phyloP scores from a whole-genome alignment of 371 early-diverging fungal species.

The Mortierella sp. region DNA sequence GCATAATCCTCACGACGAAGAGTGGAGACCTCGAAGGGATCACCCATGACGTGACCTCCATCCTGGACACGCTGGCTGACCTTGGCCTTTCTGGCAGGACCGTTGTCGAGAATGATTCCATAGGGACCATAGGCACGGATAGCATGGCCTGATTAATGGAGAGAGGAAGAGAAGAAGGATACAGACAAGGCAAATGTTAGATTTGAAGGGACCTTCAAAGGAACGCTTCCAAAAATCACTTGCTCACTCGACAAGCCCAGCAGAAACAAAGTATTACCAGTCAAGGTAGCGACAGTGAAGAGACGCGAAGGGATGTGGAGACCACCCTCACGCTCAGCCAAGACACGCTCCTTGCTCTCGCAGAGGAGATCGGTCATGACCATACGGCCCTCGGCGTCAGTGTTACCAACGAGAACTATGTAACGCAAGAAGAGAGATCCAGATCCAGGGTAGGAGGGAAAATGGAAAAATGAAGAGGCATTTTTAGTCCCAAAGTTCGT shows the following conservation, averaged over 20 bases:
- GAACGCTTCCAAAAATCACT: too few species aligned
- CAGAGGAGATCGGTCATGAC: constrained; percentile 88
- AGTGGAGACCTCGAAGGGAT: constrained; percentile 86
- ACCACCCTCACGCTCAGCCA: constrained; percentile 63
- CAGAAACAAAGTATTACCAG: constrained; percentile 44
- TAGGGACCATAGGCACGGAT: constrained; percentile 84
- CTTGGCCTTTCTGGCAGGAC: constrained; percentile 75
- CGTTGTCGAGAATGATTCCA: constrained; percentile 83
- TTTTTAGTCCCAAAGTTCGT: too few species aligned
- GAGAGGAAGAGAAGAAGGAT: neutral
- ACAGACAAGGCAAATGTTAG: too few species aligned
- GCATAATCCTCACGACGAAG: constrained; percentile 86
- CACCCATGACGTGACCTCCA: constrained; percentile 79
- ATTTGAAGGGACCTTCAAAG: too few species aligned
- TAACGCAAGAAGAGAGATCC: neutral
- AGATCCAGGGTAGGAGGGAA: too few species aligned
- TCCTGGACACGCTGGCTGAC: constrained; percentile 72
- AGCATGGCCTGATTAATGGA: constrained; percentile 70
- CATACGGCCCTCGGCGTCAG: constrained; percentile 94
- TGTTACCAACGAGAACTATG: constrained; percentile 82
- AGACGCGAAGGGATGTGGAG: constrained; percentile 64
- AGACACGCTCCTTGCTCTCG: constrained; percentile 78
- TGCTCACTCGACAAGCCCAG: neutral
- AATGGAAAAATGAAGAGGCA: too few species aligned
- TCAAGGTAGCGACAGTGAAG: constrained; percentile 90